Base-by-base conservation (phyloP, 148 eudicot species). In the Camellia lanceoleosa region DNA sequence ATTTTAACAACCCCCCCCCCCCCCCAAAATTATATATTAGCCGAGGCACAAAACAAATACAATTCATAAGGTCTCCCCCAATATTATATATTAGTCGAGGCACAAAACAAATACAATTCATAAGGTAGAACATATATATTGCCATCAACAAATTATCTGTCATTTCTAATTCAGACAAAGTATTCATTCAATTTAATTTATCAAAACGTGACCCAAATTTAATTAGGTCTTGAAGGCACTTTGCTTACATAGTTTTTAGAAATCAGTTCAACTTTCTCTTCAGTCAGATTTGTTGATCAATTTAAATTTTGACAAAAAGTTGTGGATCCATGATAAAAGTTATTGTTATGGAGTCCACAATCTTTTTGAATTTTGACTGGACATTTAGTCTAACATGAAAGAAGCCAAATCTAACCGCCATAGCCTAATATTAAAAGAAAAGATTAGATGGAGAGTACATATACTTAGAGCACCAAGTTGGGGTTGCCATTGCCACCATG, bases 401-500 rank as follows among this genome's bases (percentile, higher is more conserved):
- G 38, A 30, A 30, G 38, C 38, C 38, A 30, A 1, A 30, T 30
- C 38, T 30, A 42, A 46, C n/a, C 51, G n/a, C 9, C 73, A 46
- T 42, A 14, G 20, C 49, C 71, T 43, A 47, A 42, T 66, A 12
- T n/a, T 5, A 43, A 68, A 58, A 16, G 43, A 58, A 11, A 8
- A 14, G 19, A 71, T 55, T 56, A 13, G 46, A 78, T 2, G 6
- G 44, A n/a, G n/a, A 55, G 56, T 41, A 56, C 18, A 69, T 38
- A 30, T 12, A 23, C 60, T 63, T 71, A 71, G 69, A 79, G 20
- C 2, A 23, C 19, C 1, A 59, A 70, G 75, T 71, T 60, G 11
- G 68, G 19, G 7, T 71, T 60, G 54, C 79, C 20, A 15, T 71
- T 60, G 54, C 79, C 74, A 7, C 75, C 69, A 2, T 71, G 72